Evolutionary conservation across 2,329 filamentous ascomycete species (phyloP).

Genomic region (Achaetomium macrosporum): DNA sequence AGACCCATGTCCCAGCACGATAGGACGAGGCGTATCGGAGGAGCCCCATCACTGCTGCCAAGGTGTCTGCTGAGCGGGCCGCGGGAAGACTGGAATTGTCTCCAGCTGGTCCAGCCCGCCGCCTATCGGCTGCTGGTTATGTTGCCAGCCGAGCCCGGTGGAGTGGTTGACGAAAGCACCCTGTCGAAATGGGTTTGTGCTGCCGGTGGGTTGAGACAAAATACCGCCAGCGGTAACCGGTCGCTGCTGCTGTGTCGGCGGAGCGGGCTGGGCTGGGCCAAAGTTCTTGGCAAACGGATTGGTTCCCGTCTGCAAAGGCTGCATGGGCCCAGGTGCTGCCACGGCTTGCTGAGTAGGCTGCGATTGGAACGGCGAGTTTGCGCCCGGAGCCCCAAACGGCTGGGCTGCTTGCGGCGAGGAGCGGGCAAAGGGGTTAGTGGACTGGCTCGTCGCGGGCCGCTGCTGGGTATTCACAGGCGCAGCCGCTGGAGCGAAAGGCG

Average conservation of each 20-base stretch:
- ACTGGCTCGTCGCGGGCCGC: conserved; percentile 49
- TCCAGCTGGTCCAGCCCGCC: conserved; percentile 72
- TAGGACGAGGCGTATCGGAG: neutral
- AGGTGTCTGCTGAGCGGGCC: conserved; percentile 60
- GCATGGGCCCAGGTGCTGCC: conserved; percentile 36
- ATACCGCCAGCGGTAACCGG: conserved; percentile 46
- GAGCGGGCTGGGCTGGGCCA: conserved; percentile 29
- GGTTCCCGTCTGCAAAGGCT: conserved; percentile 49
- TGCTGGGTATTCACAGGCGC: conserved; percentile 13
- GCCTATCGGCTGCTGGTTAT: conserved; percentile 70
- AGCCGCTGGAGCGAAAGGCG: conserved; percentile 14
- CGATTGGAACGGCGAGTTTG: conserved; percentile 41
- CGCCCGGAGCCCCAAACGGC: conserved; percentile 32
- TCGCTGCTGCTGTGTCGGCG: conserved; percentile 38
- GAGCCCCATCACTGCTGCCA: conserved; percentile 46
- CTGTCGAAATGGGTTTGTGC: conserved; percentile 92
- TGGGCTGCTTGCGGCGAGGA: conserved; percentile 41
- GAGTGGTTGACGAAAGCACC: conserved; percentile 83
- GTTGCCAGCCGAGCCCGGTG: conserved; percentile 85
- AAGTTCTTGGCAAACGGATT: conserved; percentile 54
- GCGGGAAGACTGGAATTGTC: conserved; percentile 79
- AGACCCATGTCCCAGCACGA: no score
- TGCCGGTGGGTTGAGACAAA: conserved; percentile 73
- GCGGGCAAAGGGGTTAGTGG: conserved; percentile 85
- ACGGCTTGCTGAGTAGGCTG: conserved; percentile 32